A percentile compares a stretch with the other conserved stretches of the same genome.
These are phyloP conservation scores for Microdochium paspali DNA, from an alignment of 2,329 filamentous ascomycete genomes.

Conservation along the genomic window DNA sequence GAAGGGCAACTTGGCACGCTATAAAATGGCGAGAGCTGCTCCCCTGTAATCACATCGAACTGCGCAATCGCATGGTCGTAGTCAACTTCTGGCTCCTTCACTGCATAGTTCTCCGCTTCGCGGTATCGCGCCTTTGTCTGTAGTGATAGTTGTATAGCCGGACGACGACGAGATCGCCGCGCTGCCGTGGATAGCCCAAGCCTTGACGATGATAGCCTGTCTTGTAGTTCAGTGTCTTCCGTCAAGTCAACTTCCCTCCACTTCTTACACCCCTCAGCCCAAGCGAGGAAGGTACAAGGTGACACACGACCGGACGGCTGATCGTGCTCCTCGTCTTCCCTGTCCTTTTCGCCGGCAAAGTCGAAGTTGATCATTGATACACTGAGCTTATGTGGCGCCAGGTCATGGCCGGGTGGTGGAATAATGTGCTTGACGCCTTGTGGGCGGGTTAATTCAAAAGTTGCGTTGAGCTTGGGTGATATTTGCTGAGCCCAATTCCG, in stretches of 20 bases:
- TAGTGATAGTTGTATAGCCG: no score
- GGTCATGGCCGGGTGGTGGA: background rate
- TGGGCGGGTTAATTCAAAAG: background rate
- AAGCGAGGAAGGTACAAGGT: slow-evolving; percentile 29
- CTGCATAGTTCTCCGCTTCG: slow-evolving; percentile 5
- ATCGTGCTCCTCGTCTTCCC: slow-evolving; percentile 31
- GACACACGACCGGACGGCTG: slow-evolving; percentile 25
- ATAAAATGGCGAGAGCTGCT: background rate
- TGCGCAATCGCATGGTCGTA: background rate
- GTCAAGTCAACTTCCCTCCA: background rate
- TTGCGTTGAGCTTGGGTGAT: background rate
- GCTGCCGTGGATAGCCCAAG: no score
- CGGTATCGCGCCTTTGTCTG: no score
- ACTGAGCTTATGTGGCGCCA: slow-evolving; percentile 1
- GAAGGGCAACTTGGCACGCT: background rate
- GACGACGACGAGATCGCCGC: no score
- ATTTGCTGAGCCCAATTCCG: background rate
- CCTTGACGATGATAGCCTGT: background rate
- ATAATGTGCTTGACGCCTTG: background rate
- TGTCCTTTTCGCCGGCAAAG: slow-evolving; percentile 10
- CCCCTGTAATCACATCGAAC: background rate
- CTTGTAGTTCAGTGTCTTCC: background rate
- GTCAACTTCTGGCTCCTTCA: background rate
- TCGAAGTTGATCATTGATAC: background rate
- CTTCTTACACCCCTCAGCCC: slow-evolving; percentile 21